phyloP scores from a whole-genome alignment of 1,139 yeast genomes.

The Scheffersomyces cryptocercus region DNA sequence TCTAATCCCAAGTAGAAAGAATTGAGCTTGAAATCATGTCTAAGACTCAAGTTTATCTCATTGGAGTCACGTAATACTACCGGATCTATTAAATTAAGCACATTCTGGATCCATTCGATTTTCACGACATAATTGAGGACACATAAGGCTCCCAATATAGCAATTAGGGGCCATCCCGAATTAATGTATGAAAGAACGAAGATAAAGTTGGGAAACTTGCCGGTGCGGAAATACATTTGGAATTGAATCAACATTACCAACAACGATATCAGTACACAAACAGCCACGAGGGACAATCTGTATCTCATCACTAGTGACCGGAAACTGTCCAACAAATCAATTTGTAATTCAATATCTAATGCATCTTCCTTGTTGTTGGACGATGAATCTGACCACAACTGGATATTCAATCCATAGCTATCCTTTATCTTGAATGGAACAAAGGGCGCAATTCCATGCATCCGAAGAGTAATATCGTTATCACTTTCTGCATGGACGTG shows the following conservation, averaged over 20 bases:
- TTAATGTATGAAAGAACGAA: conserved; percentile 40
- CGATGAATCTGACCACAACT: conserved; percentile 41
- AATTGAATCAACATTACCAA: conserved; percentile 51
- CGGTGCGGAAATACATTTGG: conserved; percentile 32
- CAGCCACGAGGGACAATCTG: conserved; percentile 60
- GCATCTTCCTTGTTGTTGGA: conserved; percentile 19
- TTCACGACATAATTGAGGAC: conserved; percentile 42
- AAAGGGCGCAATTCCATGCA: conserved; percentile 82
- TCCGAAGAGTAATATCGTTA: conserved; percentile 35
- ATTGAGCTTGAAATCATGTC: conserved; percentile 27
- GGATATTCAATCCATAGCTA: conserved; percentile 36
- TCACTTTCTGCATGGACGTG: conserved; percentile 48
- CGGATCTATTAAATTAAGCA: conserved; percentile 54
- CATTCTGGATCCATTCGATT: conserved; percentile 16
- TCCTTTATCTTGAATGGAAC: conserved; percentile 50
- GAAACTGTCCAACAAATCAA: conserved; percentile 48
- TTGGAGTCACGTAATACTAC: conserved; percentile 44
- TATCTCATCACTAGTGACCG: conserved; percentile 61
- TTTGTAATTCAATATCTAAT: conserved; percentile 32
- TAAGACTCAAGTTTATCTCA: conserved; percentile 29
- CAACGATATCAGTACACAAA: conserved; percentile 52
- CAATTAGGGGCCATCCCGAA: conserved; percentile 20
- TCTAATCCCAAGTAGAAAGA: conserved; percentile 67
- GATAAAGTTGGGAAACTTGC: conserved; percentile 52
- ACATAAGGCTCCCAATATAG: conserved; percentile 17